Evolutionary conservation across 768 basidiomycete species (phyloP), one percentile per base, ranked within the genome.

Genomic region (Naganishia kalamii): DNA sequence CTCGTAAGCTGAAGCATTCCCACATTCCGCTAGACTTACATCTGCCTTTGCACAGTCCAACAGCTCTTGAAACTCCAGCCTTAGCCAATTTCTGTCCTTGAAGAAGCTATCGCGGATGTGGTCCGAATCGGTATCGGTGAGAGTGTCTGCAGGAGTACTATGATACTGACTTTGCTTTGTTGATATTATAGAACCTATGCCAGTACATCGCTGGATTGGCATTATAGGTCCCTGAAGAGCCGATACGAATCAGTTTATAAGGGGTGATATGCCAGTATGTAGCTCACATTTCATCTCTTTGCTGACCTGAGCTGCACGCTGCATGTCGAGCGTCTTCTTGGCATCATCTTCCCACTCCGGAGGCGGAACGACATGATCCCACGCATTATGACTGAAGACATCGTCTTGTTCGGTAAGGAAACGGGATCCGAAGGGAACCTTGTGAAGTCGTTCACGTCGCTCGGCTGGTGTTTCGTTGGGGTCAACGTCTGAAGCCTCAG

Each of bases 21-120:
- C 17, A 54, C 15, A 21, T n/a, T n/a, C 13, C 33, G 6, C 11
- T 32, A 51, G 75, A 89, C 89, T 32, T 27, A 57, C 54, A 68
- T 87, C 84, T 2, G 84, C 80, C 68, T 86, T 81, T 13, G 87
- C 83, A 1, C 87, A 87, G 12, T 82, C 82, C 27, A 88, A 80
- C 23, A 98, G 83, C 72, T 97, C 92, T 0, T 89, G 89, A 72
- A 98, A 98, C 77, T 99, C 96, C n/a, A 90, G 85, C 70, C 89
- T 85, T 32, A 98, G 81, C 94, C 96, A 99, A 81, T 91, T 89
- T 64, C 96, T 83, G 78, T 98, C 87, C 43, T 89, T 87, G 81
- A 98, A 99, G 79, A 99, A 98, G 70, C 93, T 92, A 73, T 48
- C n/a, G 15, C 4, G 7, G 32, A 0, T 12, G 13, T 17, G 32